These are phyloP conservation scores for Gracilaria vermiculophylla DNA, from an alignment of 23 red algal species.

Conservation along the genomic window DNA sequence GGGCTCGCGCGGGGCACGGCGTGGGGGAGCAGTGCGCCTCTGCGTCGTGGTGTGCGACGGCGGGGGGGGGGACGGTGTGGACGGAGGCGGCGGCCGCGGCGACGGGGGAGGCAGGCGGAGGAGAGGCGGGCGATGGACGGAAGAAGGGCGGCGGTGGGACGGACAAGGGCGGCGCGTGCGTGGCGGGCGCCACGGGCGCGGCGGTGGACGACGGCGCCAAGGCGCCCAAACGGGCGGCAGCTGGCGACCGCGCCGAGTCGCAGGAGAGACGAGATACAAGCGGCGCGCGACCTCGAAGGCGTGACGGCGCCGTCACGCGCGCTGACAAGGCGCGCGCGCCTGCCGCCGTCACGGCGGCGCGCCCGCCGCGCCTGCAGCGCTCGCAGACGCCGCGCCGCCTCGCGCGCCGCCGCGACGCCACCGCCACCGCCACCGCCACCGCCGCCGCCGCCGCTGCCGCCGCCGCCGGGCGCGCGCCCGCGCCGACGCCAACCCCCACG, in stretches of 20 bases:
- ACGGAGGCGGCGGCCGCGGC: background rate
- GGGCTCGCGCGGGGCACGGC: too few species aligned
- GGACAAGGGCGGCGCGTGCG: background rate
- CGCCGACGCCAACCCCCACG: background rate
- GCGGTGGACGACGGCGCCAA: background rate
- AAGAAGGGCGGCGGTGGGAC: background rate
- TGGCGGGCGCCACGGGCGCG: background rate
- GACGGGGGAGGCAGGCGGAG: background rate
- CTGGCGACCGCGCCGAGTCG: background rate
- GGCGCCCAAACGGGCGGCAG: background rate
- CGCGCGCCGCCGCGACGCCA: background rate
- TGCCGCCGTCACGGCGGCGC: background rate
- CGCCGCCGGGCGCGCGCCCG: background rate
- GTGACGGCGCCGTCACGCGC: background rate
- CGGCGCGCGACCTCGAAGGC: background rate
- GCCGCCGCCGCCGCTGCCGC: background rate
- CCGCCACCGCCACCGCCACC: background rate
- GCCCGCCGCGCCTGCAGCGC: conserved; percentile 18
- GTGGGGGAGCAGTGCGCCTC: too few species aligned
- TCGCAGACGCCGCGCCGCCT: conserved; percentile 32
- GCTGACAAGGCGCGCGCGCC: background rate
- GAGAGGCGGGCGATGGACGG: background rate
- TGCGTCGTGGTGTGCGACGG: background rate
- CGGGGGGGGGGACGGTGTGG: background rate
- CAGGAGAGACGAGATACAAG: background rate